A percentile compares a stretch with the other conserved stretches of the same genome.
Conservation (phyloP, 2,329 filamentous ascomycete genomes). For the Aspergillus hiratsukae region DNA sequence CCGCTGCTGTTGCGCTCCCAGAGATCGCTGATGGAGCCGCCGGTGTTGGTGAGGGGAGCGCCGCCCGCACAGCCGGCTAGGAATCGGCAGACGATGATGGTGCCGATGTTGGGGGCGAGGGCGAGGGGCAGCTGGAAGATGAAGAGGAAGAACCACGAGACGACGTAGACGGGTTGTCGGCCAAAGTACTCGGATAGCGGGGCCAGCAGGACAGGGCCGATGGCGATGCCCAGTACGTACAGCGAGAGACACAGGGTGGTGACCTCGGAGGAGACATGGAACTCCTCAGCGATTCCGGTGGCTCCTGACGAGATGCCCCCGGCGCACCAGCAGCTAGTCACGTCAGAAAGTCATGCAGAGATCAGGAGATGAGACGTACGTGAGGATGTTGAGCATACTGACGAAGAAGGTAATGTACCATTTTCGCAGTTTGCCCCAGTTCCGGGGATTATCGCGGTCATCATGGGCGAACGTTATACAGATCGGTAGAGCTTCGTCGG, state of each 20-base stretch:
- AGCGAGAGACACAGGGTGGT: conserved; percentile 31
- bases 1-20: conserved; percentile 30
- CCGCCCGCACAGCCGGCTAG: conserved; percentile 27
- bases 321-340: conserved; percentile 21
- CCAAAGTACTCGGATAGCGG: conserved; percentile 36
- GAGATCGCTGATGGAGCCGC: conserved; percentile 27
- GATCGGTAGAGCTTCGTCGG: conserved; percentile 21
- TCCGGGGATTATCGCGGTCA: conserved; percentile 36
- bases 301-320: conserved; percentile 27
- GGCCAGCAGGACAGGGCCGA: conserved; percentile 26
- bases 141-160: conserved; percentile 28
- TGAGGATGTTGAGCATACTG: conserved; percentile 32
- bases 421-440: conserved; percentile 36
- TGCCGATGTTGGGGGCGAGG: conserved; percentile 25
- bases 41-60: conserved; percentile 32
- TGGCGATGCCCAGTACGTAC: conserved; percentile 26
- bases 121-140: conserved; percentile 28
- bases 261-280: conserved; percentile 26
- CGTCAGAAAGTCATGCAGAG: not conserved
- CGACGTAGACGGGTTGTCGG: conserved; percentile 30
- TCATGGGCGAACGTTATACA: conserved; percentile 15
- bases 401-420: conserved; percentile 42
- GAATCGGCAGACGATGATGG: conserved; percentile 27
- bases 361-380: conserved; percentile 13
- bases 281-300: conserved; percentile 24